Percentiles rank a stretch among this genome's conserved stretches.
phyloP scores from a whole-genome alignment of 106 monocot genomes.

The Dioscorea alata region DNA sequence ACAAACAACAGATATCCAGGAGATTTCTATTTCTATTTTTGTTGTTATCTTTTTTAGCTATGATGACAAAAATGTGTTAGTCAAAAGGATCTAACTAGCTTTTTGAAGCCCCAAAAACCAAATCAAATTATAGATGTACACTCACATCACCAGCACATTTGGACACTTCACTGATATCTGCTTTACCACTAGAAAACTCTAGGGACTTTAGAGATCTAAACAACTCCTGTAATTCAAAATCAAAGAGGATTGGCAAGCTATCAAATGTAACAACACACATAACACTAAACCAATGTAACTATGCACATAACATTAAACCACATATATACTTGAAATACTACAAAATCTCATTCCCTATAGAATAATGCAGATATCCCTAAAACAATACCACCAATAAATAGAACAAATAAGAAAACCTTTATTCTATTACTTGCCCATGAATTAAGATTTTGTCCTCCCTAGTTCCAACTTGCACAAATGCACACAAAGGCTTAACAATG shows the following conservation, averaged over 20 bases:
- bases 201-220: conserved; percentile 48
- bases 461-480: conserved; percentile 78
- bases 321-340: too few relatives aligned
- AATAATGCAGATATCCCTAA: too few relatives aligned
- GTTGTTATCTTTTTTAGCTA: too few relatives aligned
- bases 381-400: not conserved
- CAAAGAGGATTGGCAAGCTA: not conserved
- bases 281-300: too few relatives aligned
- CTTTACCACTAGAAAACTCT: conserved; percentile 68
- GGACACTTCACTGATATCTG: conserved; percentile 60
- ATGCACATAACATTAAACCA: too few relatives aligned
- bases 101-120: not conserved
- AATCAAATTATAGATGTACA: not conserved
- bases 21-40: too few relatives aligned
- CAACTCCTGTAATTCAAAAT: conserved; percentile 54
- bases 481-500: not conserved
- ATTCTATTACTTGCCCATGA: conserved; percentile 85
- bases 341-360: too few relatives aligned
- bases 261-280: not conserved
- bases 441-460: conserved; percentile 99
- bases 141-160: conserved; percentile 95
- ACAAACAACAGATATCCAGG: too few relatives aligned
- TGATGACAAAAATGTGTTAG: too few relatives aligned
- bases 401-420: conserved; percentile 35
- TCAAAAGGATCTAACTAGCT: not conserved